These are phyloP conservation scores for Hortaea werneckii DNA, from an alignment of 2,329 filamentous ascomycete genomes.

Conservation along the genomic window DNA sequence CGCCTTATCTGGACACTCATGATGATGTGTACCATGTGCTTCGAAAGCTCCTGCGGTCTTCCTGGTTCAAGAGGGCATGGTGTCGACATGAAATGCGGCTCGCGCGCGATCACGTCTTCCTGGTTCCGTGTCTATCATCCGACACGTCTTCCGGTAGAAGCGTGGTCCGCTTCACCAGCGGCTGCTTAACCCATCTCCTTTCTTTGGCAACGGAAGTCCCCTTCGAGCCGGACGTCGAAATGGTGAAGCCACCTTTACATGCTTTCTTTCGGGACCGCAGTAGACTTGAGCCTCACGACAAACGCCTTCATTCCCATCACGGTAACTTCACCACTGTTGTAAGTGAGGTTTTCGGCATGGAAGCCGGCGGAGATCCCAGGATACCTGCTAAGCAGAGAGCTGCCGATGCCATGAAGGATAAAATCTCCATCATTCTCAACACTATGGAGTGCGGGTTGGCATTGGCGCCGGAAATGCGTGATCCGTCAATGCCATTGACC, in stretches of 20 bases:
- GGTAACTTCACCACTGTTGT: constrained; percentile 28
- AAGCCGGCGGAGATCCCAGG: constrained; percentile 33
- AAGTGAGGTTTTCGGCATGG: constrained; percentile 30
- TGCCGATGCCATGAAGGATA: constrained; percentile 35
- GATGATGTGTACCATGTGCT: constrained; percentile 23
- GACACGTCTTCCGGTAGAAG: constrained; percentile 11
- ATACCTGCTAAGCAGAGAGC: constrained; percentile 30
- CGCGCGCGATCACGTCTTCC: constrained; percentile 31
- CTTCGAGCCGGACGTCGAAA: constrained; percentile 21
- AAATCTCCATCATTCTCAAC: constrained; percentile 33
- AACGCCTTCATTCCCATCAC: constrained; percentile 17
- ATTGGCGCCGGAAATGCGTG: constrained; percentile 20
- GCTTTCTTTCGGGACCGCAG: constrained; percentile 26
- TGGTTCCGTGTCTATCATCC: constrained; percentile 26
- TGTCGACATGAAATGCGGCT: constrained; percentile 36
- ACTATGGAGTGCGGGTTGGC: constrained; percentile 30
- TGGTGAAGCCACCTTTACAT: constrained; percentile 23
- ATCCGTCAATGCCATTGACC: constrained; percentile 14
- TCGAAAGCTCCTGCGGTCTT: constrained; percentile 30
- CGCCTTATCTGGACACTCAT: constrained; percentile 22
- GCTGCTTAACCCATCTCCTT: constrained; percentile 32
- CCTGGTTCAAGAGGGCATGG: constrained; percentile 37
- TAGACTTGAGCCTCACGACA: constrained; percentile 15
- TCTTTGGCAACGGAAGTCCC: constrained; percentile 26
- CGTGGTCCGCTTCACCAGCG: constrained; percentile 31